Base-by-base conservation (phyloP, 2,329 filamentous ascomycete species). In the Gnomoniopsis sp. region DNA sequence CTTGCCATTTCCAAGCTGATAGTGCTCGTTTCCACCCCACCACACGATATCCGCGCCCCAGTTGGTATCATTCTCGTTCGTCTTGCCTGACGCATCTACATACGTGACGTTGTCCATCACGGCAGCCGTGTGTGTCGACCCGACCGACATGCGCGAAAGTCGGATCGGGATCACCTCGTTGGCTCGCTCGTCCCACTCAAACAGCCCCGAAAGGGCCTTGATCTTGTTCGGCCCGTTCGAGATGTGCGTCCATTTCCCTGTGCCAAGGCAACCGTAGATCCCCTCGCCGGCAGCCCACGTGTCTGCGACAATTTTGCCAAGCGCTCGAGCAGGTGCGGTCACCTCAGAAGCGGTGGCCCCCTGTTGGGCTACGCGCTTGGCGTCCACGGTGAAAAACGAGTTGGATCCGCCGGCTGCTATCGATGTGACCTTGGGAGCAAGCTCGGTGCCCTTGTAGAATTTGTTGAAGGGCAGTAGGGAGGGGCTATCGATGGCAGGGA, bases 21-120 rank as follows among this genome's bases (percentile, higher is more conserved):
- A 97, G 70, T 88, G 85, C 75, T 98, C 93, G 68, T 98, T 99
- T 55, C 91, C 91, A 62, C 95, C 95, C 91, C 93, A 99, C 79
- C 91, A 96, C 1, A 98, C 72, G 33, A 93, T 87, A 70, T 98
- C 95, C 4, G 89, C 86, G 51, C 95, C 95, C 85, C 88, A 96
- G 70, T 95, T 93, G 1, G 87, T 91, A 67, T 92, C 89, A 64
- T 90, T 88, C 44, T 84, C 77, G 1, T 81, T 80, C 17, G 67
- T 78, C 55, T 70, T 74, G 61, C 67, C 71, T 2, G 80, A 76
- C 1, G 87, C 81, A 17, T 79, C 75, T 6, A 92, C 80, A 55
- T 86, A 80, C 1, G 90, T 90, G 33, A 89, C 83, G 69, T 97
- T 97, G 68, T 87, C 83, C 85, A 98, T 87, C 11, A 95, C 81